Base-by-base conservation (phyloP, 441 rosid species). In the Gossypium schwendimanii region DNA sequence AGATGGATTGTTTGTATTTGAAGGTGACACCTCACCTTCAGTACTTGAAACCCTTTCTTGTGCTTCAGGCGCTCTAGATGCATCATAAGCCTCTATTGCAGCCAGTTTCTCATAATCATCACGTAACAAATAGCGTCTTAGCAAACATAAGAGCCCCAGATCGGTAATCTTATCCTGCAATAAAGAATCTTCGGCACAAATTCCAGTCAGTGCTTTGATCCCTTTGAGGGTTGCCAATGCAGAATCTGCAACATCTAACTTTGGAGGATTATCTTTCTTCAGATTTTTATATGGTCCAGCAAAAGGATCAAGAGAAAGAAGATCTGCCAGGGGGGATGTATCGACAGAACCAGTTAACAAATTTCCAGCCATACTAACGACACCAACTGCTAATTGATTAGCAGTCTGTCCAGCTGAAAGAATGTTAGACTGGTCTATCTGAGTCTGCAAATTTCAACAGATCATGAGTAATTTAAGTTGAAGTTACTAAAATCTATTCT, bases 81-180 rank as follows among this genome's bases (percentile, higher is more conserved):
- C 99, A 78, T 90, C 96, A 84, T 95, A 95, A 75, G 95, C 92
- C 84, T 95, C 98, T 69, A 80, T 79, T 28, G 96, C 98, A 44
- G 97, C 92, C 53, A 95, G 84, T 80, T 86, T 93, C 85, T 93
- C 99, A 81, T 85, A 93, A 86, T 93, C 99, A 85, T 95, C 98
- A 77, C 87, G 55, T 73, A 95, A 79, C 65, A 95, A 74, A 88
- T 83, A 81, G 80, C 96, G 94, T 78, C 93, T 86, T 62, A 95
- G 84, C 85, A 95, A 89, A 84, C 96, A 88, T 60, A 95, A 80
- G 65, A 90, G 77, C 76, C 98, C 99, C 31, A 77, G 82, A 76
- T 89, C 90, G 50, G 80, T 76, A 77, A 93, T 80, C 81, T 84
- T 89, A 58, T 84, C 83, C 84, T 84, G 98, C 77, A 87, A 92